Evolutionary conservation across 2,329 filamentous ascomycete genomes (phyloP), one percentile per base, ranked within the genome.

Genomic region (Sporothrix dimorphospora): DNA sequence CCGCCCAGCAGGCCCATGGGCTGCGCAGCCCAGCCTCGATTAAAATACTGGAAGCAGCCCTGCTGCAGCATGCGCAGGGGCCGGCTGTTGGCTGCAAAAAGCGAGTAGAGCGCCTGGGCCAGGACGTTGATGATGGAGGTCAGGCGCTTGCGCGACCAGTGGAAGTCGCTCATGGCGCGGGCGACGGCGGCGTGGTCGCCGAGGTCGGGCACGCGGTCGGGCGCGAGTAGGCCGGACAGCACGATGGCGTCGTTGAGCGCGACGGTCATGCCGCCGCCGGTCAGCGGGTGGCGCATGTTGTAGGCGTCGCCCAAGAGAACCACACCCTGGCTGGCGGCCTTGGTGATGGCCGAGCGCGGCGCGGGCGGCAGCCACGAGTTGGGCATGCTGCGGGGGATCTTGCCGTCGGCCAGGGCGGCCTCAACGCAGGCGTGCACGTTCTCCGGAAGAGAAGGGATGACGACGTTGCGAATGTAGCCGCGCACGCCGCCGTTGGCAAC

Each of bases 211-310:
- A 98, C 86, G 8, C 83, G 81, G 51, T 87, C 83, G 0, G 94
- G 94, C 49, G 88, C 85, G 1, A 99, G 88, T 27, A 98, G 84
- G 9, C 91, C 87, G 0, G 91, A 85, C 34, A 99, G 86, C 1
- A 97, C 82, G 12, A 96, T 87, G 1, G 93, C 94, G 79, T 99
- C 96, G 82, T 95, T 97, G 81, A 99, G 92, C 1, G 94, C 96
- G 1, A 98, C 96, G 0, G 95, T 98, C 96, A 99, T 99, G 77
- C 96, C 96, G 76, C 96, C 96, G 70, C 96, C 96, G 0, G 96
- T 99, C 14, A 99, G 87, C 1, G 96, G 96, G 82, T 99, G 96
- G n/a, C 96, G 92, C 96, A 99, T 99, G 84, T 99, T 99, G 87
- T 97, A 91, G 16, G 96, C 95, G 80, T 99, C 96, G 73, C 96